Conservation (phyloP, 257 asterid genomes). For the Salvia splendens region DNA sequence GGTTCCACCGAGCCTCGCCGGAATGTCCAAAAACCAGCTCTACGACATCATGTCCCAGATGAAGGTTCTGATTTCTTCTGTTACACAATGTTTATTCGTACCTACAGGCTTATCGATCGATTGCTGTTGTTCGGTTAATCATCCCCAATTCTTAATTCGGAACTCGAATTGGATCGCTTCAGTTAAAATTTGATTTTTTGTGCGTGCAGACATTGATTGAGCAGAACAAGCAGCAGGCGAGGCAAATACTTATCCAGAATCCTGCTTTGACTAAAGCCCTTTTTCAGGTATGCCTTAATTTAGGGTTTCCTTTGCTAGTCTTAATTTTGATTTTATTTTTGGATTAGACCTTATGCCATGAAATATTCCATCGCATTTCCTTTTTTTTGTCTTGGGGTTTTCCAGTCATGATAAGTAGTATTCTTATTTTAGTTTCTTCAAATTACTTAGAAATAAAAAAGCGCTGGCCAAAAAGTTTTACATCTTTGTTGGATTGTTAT, state of each 20-base stretch:
- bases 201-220: conserved; percentile 68
- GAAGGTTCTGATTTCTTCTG: conserved; percentile 56
- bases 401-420: neutral
- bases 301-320: conserved; percentile 24
- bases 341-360: conserved; percentile 2
- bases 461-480: neutral
- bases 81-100: conserved; percentile 8
- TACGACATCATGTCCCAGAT: conserved; percentile 92
- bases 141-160: neutral
- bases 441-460: conserved; percentile 4
- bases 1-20: conserved; percentile 65
- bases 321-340: neutral
- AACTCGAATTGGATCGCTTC: conserved; percentile 19
- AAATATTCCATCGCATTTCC: neutral
- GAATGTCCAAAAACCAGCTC: conserved; percentile 86
- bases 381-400: neutral
- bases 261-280: conserved; percentile 87
- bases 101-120: neutral
- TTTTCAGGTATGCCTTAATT: conserved; percentile 66
- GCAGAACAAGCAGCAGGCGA: conserved; percentile 92
- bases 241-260: conserved; percentile 87
- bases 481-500: neutral
- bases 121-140: neutral
- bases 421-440: neutral
- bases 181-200: conserved; percentile 9